Evolutionary conservation across 371 early-diverging fungal species (phyloP).

Genomic region (Basidiobolus meristosporus): DNA sequence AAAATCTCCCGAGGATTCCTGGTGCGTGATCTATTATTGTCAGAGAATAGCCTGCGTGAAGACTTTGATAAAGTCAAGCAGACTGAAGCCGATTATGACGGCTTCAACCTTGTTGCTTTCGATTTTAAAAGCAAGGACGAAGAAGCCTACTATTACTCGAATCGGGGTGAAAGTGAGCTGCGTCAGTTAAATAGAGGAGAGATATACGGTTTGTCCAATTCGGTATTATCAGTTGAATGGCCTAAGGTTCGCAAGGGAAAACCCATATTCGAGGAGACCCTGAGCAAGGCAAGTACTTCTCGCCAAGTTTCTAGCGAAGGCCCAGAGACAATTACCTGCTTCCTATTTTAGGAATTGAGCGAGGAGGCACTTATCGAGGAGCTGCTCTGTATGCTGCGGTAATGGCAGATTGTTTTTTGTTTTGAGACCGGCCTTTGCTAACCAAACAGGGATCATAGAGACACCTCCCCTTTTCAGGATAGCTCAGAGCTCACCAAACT

Average conservation of each 20-base stretch:
- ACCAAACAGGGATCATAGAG: not conserved
- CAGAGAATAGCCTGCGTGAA: constrained; percentile 3
- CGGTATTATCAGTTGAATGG: constrained; percentile 18
- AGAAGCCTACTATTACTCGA: constrained; percentile 8
- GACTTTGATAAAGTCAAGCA: constrained; percentile 8
- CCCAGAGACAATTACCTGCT: no score
- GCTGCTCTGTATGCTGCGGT: constrained; percentile 18
- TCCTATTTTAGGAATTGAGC: no score
- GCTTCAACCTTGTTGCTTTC: constrained; percentile 21
- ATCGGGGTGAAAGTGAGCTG: constrained; percentile 8
- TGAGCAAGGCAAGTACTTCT: constrained; percentile 2
- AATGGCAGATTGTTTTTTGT: not conserved
- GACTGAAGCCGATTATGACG: constrained; percentile 9
- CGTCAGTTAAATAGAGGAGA: constrained; percentile 5
- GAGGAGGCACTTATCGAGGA: constrained; percentile 13
- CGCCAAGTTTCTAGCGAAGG: no score
- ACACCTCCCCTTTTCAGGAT: not conserved
- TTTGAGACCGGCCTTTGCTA: not conserved
- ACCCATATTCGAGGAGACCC: constrained; percentile 8
- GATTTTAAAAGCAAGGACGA: constrained; percentile 6
- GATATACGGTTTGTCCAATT: constrained; percentile 23
- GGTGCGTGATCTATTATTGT: constrained; percentile 15
- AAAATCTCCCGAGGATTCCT: constrained; percentile 18
- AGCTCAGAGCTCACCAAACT: not conserved
- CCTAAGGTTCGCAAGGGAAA: constrained; percentile 17